These are phyloP conservation scores for Penicillium verhagenii DNA, from an alignment of 495 filamentous ascomycete species.

Conservation along the genomic window DNA sequence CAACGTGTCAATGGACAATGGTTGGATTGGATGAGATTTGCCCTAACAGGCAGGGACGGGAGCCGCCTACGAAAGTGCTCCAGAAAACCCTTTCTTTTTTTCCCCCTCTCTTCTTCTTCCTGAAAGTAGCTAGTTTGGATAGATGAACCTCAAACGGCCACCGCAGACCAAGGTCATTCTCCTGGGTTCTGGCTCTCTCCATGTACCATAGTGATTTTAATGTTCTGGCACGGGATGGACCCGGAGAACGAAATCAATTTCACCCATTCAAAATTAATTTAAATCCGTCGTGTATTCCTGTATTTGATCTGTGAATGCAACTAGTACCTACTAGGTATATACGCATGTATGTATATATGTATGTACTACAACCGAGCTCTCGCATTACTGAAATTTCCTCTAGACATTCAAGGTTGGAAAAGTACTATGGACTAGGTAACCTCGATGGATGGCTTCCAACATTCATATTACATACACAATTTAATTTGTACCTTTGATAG, in stretches of 20 bases:
- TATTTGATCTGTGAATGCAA: too few relatives aligned
- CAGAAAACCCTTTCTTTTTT: too few relatives aligned
- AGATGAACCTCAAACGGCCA: neutral
- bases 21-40: neutral
- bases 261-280: conserved; percentile 14
- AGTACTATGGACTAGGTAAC: too few relatives aligned
- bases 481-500: too few relatives aligned
- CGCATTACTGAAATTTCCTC: too few relatives aligned
- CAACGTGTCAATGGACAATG: neutral
- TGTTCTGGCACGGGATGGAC: conserved; percentile 10
- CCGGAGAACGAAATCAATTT: conserved; percentile 5
- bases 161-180: neutral
- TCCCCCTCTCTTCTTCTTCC: neutral
- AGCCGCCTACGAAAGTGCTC: neutral
- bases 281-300: too few relatives aligned
- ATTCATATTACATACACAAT: too few relatives aligned
- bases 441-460: too few relatives aligned
- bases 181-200: conserved; percentile 13
- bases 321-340: too few relatives aligned
- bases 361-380: too few relatives aligned
- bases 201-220: conserved; percentile 35
- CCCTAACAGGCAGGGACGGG: neutral
- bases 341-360: too few relatives aligned
- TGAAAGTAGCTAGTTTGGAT: neutral
- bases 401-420: too few relatives aligned